phyloP scores from a whole-genome alignment of 1,139 yeast genomes.

The Taphrina deformans region DNA sequence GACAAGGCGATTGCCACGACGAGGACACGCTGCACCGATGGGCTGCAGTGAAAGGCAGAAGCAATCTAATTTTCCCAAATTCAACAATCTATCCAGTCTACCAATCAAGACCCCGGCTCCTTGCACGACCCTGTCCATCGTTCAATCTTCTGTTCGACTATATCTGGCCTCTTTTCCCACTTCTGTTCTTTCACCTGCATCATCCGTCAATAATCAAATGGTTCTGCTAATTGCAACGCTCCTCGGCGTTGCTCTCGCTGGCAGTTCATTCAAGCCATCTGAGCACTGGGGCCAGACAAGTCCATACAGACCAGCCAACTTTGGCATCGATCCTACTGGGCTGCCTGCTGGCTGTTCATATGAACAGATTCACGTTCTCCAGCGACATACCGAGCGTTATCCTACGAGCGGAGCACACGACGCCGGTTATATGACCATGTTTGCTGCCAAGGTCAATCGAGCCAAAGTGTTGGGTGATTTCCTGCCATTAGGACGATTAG shows the following conservation, averaged over 20 bases:
- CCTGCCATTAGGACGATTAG: neutral
- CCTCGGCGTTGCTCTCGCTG: neutral
- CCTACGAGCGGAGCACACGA: conserved; percentile 46
- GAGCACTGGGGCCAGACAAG: conserved; percentile 14
- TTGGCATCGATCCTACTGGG: conserved; percentile 1
- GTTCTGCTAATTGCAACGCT: neutral
- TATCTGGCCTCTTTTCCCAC: neutral
- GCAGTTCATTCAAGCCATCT: neutral
- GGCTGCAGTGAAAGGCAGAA: too few relatives aligned
- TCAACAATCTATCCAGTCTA: neutral
- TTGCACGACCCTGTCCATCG: neutral
- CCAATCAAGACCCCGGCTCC: neutral
- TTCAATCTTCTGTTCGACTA: neutral
- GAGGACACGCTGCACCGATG: too few relatives aligned
- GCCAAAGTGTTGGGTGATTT: neutral
- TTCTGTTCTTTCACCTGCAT: neutral
- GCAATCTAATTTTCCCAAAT: too few relatives aligned
- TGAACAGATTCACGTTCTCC: conserved; percentile 49
- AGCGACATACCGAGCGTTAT: conserved; percentile 50
- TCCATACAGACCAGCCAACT: neutral
- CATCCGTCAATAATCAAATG: neutral
- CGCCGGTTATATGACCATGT: neutral
- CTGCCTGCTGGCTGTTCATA: conserved; percentile 10
- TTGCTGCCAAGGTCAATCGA: neutral
- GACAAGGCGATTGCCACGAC: too few relatives aligned